Conservation (phyloP, 2,329 filamentous ascomycete genomes). For the Aspergillus quadricinctus region DNA sequence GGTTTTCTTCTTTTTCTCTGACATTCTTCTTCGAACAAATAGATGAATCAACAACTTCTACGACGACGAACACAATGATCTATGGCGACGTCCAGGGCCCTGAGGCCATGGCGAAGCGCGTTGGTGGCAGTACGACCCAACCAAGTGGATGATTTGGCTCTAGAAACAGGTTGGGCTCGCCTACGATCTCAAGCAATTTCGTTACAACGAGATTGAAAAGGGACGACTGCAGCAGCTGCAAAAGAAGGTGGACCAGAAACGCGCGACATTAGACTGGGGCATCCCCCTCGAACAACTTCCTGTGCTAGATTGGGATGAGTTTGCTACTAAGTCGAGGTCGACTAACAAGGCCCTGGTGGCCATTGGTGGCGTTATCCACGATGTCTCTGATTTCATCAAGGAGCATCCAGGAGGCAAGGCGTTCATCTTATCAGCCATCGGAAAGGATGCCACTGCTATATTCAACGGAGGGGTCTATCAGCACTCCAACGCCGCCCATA, state of each 20-base stretch:
- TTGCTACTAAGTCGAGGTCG: constrained; percentile 63
- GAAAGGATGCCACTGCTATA: constrained; percentile 79
- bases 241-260: constrained; percentile 83
- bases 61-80: not conserved
- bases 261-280: constrained; percentile 73
- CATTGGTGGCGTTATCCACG: constrained; percentile 75
- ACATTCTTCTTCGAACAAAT: not conserved
- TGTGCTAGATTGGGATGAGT: constrained; percentile 78
- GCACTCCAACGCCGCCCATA: constrained; percentile 81
- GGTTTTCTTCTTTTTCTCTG: not conserved
- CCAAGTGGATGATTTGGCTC: constrained; percentile 76
- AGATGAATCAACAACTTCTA: not conserved
- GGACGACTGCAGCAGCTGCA: constrained; percentile 76
- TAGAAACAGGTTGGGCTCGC: constrained; percentile 78
- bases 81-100: not conserved
- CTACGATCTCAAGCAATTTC: constrained; percentile 81
- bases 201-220: constrained; percentile 83
- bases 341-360: constrained; percentile 64
- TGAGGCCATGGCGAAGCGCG: too few relatives aligned
- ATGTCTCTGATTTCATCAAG: constrained; percentile 73
- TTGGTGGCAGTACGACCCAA: constrained; percentile 84
- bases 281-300: constrained; percentile 74
- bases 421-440: constrained; percentile 70
- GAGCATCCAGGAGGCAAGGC: constrained; percentile 80
- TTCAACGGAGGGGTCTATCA: constrained; percentile 84